Base-by-base conservation (phyloP, 441 rosid genomes). In the Cnidoscolus chayamansa region DNA sequence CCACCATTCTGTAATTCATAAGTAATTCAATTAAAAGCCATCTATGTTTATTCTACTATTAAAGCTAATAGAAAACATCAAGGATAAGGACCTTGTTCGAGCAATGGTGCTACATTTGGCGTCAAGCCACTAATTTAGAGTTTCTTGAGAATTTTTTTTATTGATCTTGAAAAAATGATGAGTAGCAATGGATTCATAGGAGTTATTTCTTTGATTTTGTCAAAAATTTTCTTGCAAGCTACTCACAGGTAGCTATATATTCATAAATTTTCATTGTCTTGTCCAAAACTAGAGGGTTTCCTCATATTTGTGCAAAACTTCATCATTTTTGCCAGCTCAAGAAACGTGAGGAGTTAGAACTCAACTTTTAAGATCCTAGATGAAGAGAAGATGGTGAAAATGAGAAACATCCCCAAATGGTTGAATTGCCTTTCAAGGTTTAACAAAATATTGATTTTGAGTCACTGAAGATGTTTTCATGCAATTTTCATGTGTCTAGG, bases 301-400 rank as follows among this genome's bases (percentile, higher is more conserved):
- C 15, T 62, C 2, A 0, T 0, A 2, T 78, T 82, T 25, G 37
- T 89, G 31, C 54, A 61, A 0, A 10, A n/a, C 3, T 40, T 82
- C 9, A 19, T 84, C 47, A 58, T 31, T 0, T 85, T 85, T 7
- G 82, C 81, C 0, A 15, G 47, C 4, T 58, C 80, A 0, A 68
- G 7, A 0, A 5, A 72, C 0, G 85, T 80, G 12, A 82, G 63
- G 71, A 55, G 8, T 61, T 87, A 0, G 58, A 31, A 8, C 78
- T 86, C 1, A 86, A 86, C 65, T 84, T 86, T 56, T 78, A 82
- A 1, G 54, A 77, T 32, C 85, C 73, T 3, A 4, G 8, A 0
- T 76, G 76, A 82, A 17, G 13, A 9, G 66, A 43, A 54, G 11
- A 57, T 1, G 73, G 1, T 0, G 0, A 1, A 0, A 10, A 25